Evolutionary conservation across 352 stramenopile genomes (phyloP).

Genomic region (Globisporangium alternatum): DNA sequence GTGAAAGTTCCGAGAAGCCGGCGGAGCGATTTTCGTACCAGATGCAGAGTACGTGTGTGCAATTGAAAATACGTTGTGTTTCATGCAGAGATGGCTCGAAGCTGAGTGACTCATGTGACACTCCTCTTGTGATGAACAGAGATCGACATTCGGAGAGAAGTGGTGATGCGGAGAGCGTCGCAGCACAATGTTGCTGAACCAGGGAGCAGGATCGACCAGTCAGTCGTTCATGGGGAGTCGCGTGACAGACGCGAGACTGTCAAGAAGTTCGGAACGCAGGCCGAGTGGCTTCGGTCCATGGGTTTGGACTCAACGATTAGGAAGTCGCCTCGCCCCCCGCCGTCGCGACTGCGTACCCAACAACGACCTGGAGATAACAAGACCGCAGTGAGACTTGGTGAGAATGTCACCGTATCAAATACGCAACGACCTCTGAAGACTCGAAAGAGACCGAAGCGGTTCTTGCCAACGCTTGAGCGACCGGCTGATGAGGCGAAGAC

Average conservation of each 20-base stretch:
- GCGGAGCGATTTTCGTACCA: conserved; percentile 9
- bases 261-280: conserved; percentile 16
- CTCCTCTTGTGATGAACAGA: conserved; percentile 9
- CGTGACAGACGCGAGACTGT: not conserved
- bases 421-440: not conserved
- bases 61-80: not conserved
- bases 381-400: not conserved
- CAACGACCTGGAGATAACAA: not conserved
- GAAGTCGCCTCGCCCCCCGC: conserved; percentile 11
- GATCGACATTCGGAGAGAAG: conserved; percentile 16
- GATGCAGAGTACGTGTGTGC: conserved; percentile 14
- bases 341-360: conserved; percentile 8
- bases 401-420: too few species aligned
- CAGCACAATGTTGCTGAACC: not conserved
- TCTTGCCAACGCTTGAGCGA: conserved; percentile 9
- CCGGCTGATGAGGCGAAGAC: not conserved
- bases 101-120: not conserved
- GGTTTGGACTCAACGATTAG: conserved; percentile 1
- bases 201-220: not conserved
- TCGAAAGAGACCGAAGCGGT: conserved; percentile 11
- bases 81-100: not conserved
- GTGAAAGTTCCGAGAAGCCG: not conserved
- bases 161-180: conserved; percentile 17
- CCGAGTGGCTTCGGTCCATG: conserved; percentile 16
- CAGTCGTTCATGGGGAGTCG: not conserved